Evolutionary conservation across 202 grass and related monocot genomes (phyloP), one percentile per base, ranked within the genome.

Genomic region (Hordeum pubiflorum): DNA sequence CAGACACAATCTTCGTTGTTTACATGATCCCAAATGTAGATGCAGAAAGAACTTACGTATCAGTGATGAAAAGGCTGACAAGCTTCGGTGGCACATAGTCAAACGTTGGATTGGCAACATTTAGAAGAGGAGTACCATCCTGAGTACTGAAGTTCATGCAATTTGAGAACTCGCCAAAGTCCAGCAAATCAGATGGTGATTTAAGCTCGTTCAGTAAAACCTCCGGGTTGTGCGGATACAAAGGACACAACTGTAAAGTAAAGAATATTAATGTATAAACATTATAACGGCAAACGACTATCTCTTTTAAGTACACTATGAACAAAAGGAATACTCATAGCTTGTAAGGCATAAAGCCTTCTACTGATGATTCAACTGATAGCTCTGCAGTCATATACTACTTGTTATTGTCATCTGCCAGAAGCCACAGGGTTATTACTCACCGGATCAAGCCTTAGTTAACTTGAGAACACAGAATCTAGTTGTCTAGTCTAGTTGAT

Each of bases 31-130:
- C 58, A 8, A 50, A 41, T 69, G 36, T 66, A 41, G 65, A 36
- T 24, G 20, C 65, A 69, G 10, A 75, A 60, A 78, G 15, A 48
- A 60, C 90, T 93, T 89, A 99, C 96, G 88, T 99, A 69, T 99
- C 92, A 11, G 96, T 99, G 75, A 99, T 84, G 67, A 95, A 99
- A 50, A 99, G 90, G 59, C 96, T 93, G 80, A 99, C 90, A 41
- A 99, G 96, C 74, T 99, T 95, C 9, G 96, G 90, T 2, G 90
- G 92, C 43, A 99, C 90, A 50, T 95, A 99, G 66, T 99, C 96
- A 91, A 99, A 99, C 36, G 96, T 87, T 29, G 96, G 96, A 67
- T 99, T 99, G 18, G 91, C 96, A 83, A 99, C 92, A 76, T 90
- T 89, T 65, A 99, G 58, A 81, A 91, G 92, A 78, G 88, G 81